These are phyloP conservation scores for Penicillium sp. DNA, from an alignment of 2,329 filamentous ascomycete genomes.

Conservation along the genomic window DNA sequence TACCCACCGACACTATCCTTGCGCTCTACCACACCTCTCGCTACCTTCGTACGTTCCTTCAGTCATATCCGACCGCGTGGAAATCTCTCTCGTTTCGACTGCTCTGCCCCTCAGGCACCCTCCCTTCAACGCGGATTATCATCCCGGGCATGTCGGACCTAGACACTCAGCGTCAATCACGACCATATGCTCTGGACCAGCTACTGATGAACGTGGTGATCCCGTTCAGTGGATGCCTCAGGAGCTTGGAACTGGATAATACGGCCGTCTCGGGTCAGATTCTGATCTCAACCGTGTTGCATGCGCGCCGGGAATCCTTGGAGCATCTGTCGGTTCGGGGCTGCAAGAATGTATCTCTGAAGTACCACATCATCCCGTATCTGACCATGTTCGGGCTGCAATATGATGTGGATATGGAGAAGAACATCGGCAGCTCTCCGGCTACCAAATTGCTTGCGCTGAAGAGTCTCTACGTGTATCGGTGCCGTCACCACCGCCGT, in stretches of 20 bases:
- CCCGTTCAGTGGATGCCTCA: slow-evolving; percentile 59
- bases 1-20: slow-evolving; percentile 59
- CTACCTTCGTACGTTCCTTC: slow-evolving; percentile 57
- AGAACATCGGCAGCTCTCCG: slow-evolving; percentile 36
- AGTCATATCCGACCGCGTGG: slow-evolving; percentile 62
- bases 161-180: slow-evolving; percentile 51
- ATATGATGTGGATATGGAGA: slow-evolving; percentile 48
- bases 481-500: slow-evolving; percentile 63
- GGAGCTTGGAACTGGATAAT: slow-evolving; percentile 62
- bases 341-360: slow-evolving; percentile 66
- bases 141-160: slow-evolving; percentile 37
- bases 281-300: slow-evolving; percentile 57
- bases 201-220: slow-evolving; percentile 58
- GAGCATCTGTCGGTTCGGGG: slow-evolving; percentile 63
- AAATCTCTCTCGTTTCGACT: slow-evolving; percentile 62
- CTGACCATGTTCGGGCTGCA: slow-evolving; percentile 51
- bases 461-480: slow-evolving; percentile 63
- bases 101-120: slow-evolving; percentile 43
- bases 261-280: slow-evolving; percentile 62
- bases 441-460: slow-evolving; percentile 51
- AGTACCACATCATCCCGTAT: slow-evolving; percentile 65
- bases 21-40: slow-evolving; percentile 61
- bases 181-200: slow-evolving; percentile 61
- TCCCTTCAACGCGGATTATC: slow-evolving; percentile 34
- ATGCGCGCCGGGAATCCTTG: slow-evolving; percentile 56